A percentile compares a stretch with the other conserved stretches of the same genome.
These are phyloP conservation scores for Bretziella fagacearum DNA, from an alignment of 2,329 filamentous ascomycete species.

Conservation along the genomic window DNA sequence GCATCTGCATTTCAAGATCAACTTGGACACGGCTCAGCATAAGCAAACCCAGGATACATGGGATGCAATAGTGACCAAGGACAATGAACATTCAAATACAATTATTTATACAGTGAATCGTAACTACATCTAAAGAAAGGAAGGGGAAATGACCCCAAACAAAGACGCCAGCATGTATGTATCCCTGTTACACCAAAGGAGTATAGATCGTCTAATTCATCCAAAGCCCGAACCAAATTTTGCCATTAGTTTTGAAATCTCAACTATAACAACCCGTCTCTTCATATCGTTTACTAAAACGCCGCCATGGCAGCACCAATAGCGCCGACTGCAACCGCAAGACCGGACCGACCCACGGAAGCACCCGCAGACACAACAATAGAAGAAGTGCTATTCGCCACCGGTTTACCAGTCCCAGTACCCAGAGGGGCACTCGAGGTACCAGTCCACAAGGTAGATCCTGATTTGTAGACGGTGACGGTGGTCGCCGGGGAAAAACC, in stretches of 20 bases:
- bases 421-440: slow-evolving; percentile 7
- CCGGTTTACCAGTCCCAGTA: slow-evolving; percentile 5
- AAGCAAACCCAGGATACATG: too few species aligned
- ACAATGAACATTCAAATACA: neutral
- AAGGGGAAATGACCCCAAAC: neutral
- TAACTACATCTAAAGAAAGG: neutral
- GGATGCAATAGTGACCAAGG: too few species aligned
- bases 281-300: slow-evolving; percentile 1
- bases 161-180: neutral
- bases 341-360: neutral
- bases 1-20: neutral
- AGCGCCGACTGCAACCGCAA: neutral
- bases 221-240: neutral
- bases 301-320: slow-evolving; percentile 1
- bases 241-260: neutral
- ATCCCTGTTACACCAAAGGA: neutral
- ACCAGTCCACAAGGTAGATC: slow-evolving; percentile 11
- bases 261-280: too few species aligned
- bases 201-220: neutral
- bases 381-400: slow-evolving; percentile 3
- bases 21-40: neutral
- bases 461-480: slow-evolving; percentile 11
- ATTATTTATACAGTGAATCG: neutral
- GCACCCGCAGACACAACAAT: slow-evolving; percentile 9
- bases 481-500: slow-evolving; percentile 9